Evolutionary conservation across 805 yeast species (phyloP), one percentile per base, ranked within the genome.

Genomic region (Cyberlindnera veronae): DNA sequence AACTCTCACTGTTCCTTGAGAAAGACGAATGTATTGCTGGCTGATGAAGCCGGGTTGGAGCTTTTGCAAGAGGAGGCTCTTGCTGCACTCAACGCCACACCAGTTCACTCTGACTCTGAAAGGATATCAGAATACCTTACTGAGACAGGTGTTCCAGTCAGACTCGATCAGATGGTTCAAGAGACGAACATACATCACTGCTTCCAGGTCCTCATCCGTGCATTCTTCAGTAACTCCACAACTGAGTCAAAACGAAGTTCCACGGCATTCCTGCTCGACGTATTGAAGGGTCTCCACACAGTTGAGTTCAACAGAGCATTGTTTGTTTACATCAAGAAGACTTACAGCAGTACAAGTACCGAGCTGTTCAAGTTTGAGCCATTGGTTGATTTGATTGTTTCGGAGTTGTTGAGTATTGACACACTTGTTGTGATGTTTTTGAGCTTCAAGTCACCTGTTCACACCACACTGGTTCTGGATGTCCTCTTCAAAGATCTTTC

Each of bases 321-420:
- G 5, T 52, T 54, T 39, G 56, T 49, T 23, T 58, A 34, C 48
- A 54, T 53, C 42, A 62, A 49, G 49, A 61, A 45, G 51, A 55
- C 55, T 17, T 58, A 36, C 44, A 44, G 35, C 36, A 47, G 46
- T 20, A 37, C 47, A 5, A 67, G n/a, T n/a, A n/a, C 66, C 31
- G 67, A 63, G 40, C 60, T 64, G 3, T 46, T 58, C 18, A 62
- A 67, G 38, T 46, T 62, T 32, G 68, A 60, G 29, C 56, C 72
- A 11, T 46, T 71, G 6, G 41, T 63, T n/a, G 64, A 59, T 21
- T 42, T 73, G 31, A 50, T 72, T 1, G 41, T 64, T 11, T 62
- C 67, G 38, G 69, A 64, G 15, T 57, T 72, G 29, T 45, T 69
- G 3, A 48, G 55, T 3, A 34, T 74, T 4, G 54, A 62, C 13